Evolutionary conservation across 257 asterid genomes (phyloP), one percentile per base, ranked within the genome.

Genomic region (Przewalskia tangutica): DNA sequence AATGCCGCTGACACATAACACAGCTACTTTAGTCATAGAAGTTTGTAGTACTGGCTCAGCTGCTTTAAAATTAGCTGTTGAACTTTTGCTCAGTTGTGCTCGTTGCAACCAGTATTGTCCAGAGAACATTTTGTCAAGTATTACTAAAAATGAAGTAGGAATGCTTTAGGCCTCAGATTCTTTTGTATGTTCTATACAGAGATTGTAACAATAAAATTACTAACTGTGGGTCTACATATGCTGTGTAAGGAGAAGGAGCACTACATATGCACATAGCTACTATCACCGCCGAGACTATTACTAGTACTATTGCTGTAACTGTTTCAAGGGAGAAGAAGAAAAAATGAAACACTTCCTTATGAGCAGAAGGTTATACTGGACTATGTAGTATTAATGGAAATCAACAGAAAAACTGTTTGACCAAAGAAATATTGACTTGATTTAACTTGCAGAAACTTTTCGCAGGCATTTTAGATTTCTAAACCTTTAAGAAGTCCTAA

Each of bases 81-180:
- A 87, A 81, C 83, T 89, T 89, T 63, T 89, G 90, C 48, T 85
- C 91, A 32, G 51, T 14, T 7, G 85, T 82, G 86, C 86, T 85
- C 27, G 85, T 73, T 38, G 88, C 82, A 27, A 87, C 90, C 91
- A 87, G 88, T 68, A 32, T 18, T 27, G 8, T 51, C 38, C 79
- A 58, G 34, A 18, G 14, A 64, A 67, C 46, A 32, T 50, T 48
- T 23, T 2, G 51, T 65, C 53, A 77, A 63, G 23, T 68, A 44
- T 10, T n/a, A 32, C 16, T 56, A 23, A 46, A 20, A 51, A 32
- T 16, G 59, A 40, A 55, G 44, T 34, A 3, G 58, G 79, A 44
- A 42, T 53, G 79, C 79, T 73, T 46, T 48, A 48, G 40, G 59
- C 59, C 42, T 48, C 55, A 44, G 56, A 27, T 7, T 1, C 8